A percentile compares a stretch with the other conserved stretches of the same genome.
Conservation (phyloP, 2,329 filamentous ascomycete species). For the Pyrenophora teres region DNA sequence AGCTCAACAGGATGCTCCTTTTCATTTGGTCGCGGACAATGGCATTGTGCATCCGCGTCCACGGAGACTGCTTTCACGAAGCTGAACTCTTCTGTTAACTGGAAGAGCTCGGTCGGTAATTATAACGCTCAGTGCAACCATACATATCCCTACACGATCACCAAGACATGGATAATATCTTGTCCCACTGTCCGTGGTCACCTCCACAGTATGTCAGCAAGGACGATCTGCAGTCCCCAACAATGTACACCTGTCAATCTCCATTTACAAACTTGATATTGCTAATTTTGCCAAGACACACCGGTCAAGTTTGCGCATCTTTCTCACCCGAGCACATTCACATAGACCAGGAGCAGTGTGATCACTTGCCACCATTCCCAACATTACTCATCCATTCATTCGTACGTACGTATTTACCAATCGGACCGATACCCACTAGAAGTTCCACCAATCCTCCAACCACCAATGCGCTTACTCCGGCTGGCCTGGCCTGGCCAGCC, state of each 20-base stretch:
- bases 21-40: background rate
- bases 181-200: too few species aligned
- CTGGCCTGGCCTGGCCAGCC: background rate
- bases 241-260: background rate
- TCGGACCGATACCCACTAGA: slow-evolving; percentile 7
- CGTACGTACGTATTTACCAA: background rate
- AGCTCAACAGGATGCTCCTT: slow-evolving; percentile 2
- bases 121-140: too few species aligned
- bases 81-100: background rate
- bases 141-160: too few species aligned
- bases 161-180: too few species aligned
- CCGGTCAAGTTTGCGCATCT: background rate
- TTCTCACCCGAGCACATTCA: background rate
- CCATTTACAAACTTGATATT: background rate
- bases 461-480: background rate
- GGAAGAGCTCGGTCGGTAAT: too few species aligned
- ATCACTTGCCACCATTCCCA: background rate
- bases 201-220: too few species aligned
- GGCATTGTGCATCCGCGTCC: background rate
- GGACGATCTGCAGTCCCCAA: background rate
- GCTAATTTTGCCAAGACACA: background rate
- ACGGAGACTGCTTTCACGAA: background rate
- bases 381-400: background rate
- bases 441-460: slow-evolving; percentile 11
- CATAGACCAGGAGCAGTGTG: background rate